phyloP scores from a whole-genome alignment of 768 basidiomycete species.

The Paxillus rubicundulus region DNA sequence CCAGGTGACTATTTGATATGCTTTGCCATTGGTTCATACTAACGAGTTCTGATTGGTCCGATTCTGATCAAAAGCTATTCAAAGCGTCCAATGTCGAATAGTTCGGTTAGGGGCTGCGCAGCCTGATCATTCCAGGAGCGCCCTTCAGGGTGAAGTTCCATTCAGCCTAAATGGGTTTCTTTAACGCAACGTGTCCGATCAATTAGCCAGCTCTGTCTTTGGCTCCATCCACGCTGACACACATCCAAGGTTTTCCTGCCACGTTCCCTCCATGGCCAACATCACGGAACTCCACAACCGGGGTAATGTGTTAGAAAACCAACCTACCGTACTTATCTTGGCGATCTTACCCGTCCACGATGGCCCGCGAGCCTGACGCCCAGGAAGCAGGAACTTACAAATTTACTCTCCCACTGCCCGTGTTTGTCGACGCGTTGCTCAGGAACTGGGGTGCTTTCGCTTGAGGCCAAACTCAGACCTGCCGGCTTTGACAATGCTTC shows the following conservation, averaged over 20 bases:
- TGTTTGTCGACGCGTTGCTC: constrained; percentile 15
- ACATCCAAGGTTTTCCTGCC: constrained; percentile 2
- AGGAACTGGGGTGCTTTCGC: constrained; percentile 30
- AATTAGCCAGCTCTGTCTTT: not conserved
- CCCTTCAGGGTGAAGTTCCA: not conserved
- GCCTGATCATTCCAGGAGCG: not conserved
- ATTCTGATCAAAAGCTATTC: not conserved
- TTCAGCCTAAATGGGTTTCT: not conserved
- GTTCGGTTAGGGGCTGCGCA: not conserved
- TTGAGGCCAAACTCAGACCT: constrained; percentile 7
- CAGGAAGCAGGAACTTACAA: constrained; percentile 12
- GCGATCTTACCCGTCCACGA: constrained; percentile 4
- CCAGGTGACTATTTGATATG: too few relatives aligned
- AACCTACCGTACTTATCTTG: constrained; percentile 14
- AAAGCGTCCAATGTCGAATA: not conserved
- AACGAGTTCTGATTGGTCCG: too few relatives aligned
- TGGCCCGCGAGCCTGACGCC: not conserved
- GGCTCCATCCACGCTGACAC: constrained; percentile 5
- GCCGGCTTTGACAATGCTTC: constrained; percentile 8
- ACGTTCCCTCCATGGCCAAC: constrained; percentile 2
- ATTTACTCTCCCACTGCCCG: constrained; percentile 9
- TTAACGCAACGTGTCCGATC: not conserved
- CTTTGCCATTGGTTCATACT: too few relatives aligned
- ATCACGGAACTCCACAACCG: constrained; percentile 9
- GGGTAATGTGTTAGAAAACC: constrained; percentile 14